Conservation (phyloP, 1,139 yeast genomes). For the Pichia sp. region DNA sequence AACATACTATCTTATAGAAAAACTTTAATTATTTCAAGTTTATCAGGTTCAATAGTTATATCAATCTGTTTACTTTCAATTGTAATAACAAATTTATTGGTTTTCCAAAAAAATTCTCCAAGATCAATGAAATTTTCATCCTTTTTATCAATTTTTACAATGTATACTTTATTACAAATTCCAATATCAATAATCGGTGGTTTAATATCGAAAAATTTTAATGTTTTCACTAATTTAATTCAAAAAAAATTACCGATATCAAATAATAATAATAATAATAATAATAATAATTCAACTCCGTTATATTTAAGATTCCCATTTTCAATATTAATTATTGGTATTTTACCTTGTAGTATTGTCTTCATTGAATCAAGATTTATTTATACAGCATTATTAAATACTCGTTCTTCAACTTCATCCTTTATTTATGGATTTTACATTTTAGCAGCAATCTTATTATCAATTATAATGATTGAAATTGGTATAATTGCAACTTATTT, state of each 20-base stretch:
- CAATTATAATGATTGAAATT: slow-evolving; percentile 62
- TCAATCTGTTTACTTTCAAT: slow-evolving; percentile 47
- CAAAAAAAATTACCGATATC: slow-evolving; percentile 15
- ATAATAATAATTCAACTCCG: slow-evolving; percentile 28
- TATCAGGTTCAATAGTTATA: slow-evolving; percentile 61
- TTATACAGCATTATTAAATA: slow-evolving; percentile 72
- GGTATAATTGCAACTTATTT: slow-evolving; percentile 68
- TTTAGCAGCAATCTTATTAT: slow-evolving; percentile 51
- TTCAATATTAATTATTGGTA: slow-evolving; percentile 45
- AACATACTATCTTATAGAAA: slow-evolving; percentile 20
- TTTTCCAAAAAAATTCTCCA: slow-evolving; percentile 74
- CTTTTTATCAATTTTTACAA: slow-evolving; percentile 47
- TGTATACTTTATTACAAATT: slow-evolving; percentile 59
- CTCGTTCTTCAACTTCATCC: slow-evolving; percentile 48
- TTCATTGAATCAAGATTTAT: slow-evolving; percentile 72
- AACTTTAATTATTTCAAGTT: slow-evolving; percentile 34
- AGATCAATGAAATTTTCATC: slow-evolving; percentile 75
- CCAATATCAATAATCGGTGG: slow-evolving; percentile 78
- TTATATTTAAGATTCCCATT: slow-evolving; percentile 29
- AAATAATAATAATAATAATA: slow-evolving; percentile 14
- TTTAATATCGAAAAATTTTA: slow-evolving; percentile 41
- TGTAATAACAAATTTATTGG: slow-evolving; percentile 55
- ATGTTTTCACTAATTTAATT: slow-evolving; percentile 15
- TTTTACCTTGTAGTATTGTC: slow-evolving; percentile 73
- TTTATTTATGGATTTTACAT: slow-evolving; percentile 75